Evolutionary conservation across 768 basidiomycete genomes (phyloP), one percentile per base, ranked within the genome.

Genomic region (Coprinopsis sp.): DNA sequence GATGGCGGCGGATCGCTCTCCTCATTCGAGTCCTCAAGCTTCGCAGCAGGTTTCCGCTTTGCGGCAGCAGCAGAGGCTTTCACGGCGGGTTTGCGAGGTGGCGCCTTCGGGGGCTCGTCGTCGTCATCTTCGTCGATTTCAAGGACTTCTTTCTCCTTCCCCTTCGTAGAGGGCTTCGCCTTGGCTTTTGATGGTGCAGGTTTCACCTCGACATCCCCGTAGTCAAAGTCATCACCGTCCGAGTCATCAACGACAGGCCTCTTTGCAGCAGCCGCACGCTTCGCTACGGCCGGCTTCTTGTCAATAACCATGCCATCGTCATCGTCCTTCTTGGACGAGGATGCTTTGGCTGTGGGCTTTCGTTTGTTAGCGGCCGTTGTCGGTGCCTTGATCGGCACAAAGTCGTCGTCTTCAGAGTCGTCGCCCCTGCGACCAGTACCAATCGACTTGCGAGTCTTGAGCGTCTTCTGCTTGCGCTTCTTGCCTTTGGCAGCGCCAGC

Each of bases 391-490:
- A 73, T 67, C 21, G 73, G 72, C 53, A 68, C 66, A 51, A 76
- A 78, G 41, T 77, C 72, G 34, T 75, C 71, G 50, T 72, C 72
- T 12, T 70, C 65, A 37, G 68, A 65, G 16, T 54, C 64, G 12
- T 59, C 55, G 5, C 60, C 53, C 11, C 58, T 61, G 28, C 24
- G 37, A 6, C 39, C 47, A 5, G 28, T 33, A 6, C 70, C 73
- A 47, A 72, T 70, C 14, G 76, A 76, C 56, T 77, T 76, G 49
- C 74, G 71, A 24, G 76, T 76, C 52, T 69, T 65, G 14, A 71
- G 64, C 0, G 68, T 63, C 2, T 69, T 58, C 51, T 77, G 76
- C 58, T 78, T 77, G 46, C 66, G 61, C 58, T 73, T 68, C 59
- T 73, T 77, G 36, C 77, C 79, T 14, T 71, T 71, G 4, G 71